These are phyloP conservation scores for Lavandula angustifolia DNA, from an alignment of 257 asterid species.

Conservation along the genomic window DNA sequence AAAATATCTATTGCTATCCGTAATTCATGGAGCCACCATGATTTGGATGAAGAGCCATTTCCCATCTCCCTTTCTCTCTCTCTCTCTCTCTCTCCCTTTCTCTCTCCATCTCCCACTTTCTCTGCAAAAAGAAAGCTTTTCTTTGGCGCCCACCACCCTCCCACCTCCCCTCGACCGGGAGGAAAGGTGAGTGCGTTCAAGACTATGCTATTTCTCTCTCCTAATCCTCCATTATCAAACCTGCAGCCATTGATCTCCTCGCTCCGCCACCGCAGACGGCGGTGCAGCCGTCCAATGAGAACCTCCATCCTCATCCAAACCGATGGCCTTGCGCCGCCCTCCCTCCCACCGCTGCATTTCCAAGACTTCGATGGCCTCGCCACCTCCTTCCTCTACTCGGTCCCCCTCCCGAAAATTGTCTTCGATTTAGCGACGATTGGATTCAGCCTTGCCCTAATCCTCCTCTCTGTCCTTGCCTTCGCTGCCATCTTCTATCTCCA, in stretches of 20 bases:
- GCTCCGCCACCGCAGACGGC: conserved; percentile 34
- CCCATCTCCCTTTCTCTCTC: background rate
- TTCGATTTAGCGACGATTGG: conserved; percentile 48
- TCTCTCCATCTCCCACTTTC: background rate
- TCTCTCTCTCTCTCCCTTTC: background rate
- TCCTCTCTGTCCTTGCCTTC: conserved; percentile 49
- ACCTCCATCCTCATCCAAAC: conserved; percentile 31
- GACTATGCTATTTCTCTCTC: conserved; percentile 36
- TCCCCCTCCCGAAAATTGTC: conserved; percentile 36
- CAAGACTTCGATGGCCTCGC: conserved; percentile 14
- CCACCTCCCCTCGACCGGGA: conserved; percentile 28
- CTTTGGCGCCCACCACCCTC: conserved; percentile 6
- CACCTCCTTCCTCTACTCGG: conserved; percentile 1
- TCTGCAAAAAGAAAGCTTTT: background rate
- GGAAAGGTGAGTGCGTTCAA: conserved; percentile 15
- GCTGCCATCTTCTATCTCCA: conserved; percentile 49
- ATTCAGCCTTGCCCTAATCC: conserved; percentile 33
- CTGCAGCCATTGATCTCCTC: conserved; percentile 15
- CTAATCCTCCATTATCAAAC: conserved; percentile 15
- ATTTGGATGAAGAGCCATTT: conserved; percentile 7
- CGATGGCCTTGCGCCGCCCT: background rate
- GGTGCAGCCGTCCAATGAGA: conserved; percentile 48
- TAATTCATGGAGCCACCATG: conserved; percentile 25
- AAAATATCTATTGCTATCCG: background rate
- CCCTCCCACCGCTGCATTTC: background rate